Conservation (phyloP, 2,329 filamentous ascomycete species). For the Sporothrix pseudoabietina region DNA sequence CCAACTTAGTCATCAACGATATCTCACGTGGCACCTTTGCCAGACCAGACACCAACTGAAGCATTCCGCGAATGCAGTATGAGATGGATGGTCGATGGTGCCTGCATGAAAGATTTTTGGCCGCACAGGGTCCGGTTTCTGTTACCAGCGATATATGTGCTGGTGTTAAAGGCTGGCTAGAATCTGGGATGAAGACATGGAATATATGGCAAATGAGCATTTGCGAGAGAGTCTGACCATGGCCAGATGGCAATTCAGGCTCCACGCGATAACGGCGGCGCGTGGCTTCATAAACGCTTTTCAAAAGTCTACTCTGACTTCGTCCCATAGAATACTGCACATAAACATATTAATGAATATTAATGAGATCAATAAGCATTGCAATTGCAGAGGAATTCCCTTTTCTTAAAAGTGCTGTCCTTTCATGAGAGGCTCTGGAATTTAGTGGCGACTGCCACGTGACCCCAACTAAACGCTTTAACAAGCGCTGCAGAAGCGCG, state of each 20-base stretch:
- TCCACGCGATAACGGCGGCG: background rate
- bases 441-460: conserved; percentile 13
- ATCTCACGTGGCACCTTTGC: no score
- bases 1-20: no score
- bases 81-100: no score
- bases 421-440: background rate
- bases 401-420: background rate
- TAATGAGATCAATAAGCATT: background rate
- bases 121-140: no score
- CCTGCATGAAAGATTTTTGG: no score
- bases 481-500: conserved; percentile 14
- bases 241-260: background rate
- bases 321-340: background rate
- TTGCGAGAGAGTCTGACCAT: background rate
- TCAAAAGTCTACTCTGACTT: background rate
- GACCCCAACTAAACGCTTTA: background rate
- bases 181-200: no score
- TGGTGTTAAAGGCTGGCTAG: no score
- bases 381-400: background rate
- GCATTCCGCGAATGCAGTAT: no score
- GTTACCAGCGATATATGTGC: no score
- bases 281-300: background rate
- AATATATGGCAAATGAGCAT: background rate
- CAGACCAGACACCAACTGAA: no score
- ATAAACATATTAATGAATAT: background rate